Percentiles rank a stretch among this genome's conserved stretches.
Evolutionary conservation across 805 yeast species (phyloP).

Genomic region (Starmera quercuum): DNA sequence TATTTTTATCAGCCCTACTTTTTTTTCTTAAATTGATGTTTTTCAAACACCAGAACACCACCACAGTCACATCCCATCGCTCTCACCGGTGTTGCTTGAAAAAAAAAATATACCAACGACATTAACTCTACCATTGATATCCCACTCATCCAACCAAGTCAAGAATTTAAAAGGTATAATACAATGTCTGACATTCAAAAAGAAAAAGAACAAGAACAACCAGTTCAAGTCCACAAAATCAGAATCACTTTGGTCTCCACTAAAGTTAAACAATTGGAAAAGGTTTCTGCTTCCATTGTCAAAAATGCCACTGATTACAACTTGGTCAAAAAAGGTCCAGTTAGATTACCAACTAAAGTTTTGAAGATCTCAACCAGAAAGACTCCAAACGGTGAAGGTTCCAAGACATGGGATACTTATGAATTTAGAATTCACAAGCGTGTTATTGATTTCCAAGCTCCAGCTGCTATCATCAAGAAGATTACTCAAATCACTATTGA

Average conservation of each 20-base stretch:
- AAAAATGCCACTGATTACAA: slow-evolving; percentile 76
- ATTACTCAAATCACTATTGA: slow-evolving; percentile 97
- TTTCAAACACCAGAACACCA: no score
- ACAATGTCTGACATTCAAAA: slow-evolving; percentile 77
- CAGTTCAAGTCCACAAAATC: slow-evolving; percentile 87
- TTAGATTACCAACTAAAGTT: slow-evolving; percentile 99
- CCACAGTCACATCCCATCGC: no score
- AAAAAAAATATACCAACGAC: no score
- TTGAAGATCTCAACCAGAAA: slow-evolving; percentile 98
- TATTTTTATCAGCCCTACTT: no score
- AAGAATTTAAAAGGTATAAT: slow-evolving; percentile 34
- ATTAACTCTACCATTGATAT: no score
- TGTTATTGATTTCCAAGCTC: slow-evolving; percentile 96
- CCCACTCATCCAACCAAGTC: slow-evolving; percentile 20
- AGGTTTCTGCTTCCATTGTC: slow-evolving; percentile 87
- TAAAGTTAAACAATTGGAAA: slow-evolving; percentile 97
- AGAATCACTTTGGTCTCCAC: slow-evolving; percentile 98
- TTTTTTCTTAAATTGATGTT: no score
- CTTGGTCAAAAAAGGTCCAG: slow-evolving; percentile 96
- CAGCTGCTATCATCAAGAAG: slow-evolving; percentile 87
- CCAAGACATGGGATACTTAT: slow-evolving; percentile 99
- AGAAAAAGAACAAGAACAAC: slow-evolving; percentile 79
- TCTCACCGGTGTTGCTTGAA: no score
- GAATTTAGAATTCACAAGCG: slow-evolving; percentile 99
- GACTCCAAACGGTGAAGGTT: slow-evolving; percentile 99